Base-by-base conservation (phyloP, 2,329 filamentous ascomycete genomes). In the Trichophyton verrucosum region DNA sequence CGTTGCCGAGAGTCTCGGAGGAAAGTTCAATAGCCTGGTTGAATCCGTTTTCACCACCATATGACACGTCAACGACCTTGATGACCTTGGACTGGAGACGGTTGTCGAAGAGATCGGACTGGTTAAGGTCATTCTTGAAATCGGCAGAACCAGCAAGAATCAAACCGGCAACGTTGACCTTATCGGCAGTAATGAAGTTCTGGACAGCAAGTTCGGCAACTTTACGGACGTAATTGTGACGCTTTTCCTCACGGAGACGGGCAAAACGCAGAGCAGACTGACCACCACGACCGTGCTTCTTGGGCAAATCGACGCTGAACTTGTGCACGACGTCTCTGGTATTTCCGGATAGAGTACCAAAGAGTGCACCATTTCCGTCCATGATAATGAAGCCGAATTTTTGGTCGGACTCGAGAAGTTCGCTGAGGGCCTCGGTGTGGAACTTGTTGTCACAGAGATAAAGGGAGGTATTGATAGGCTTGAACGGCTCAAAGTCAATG, bases 371-470 rank as follows among this genome's bases (percentile, higher is more conserved):
- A 77, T 99, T 99, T 79, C 94, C 94, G 74, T 99, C 94, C 94
- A 99, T 99, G 79, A 99, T 87, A 76, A 99, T 99, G 80, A 99
- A 99, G 60, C 94, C 94, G 69, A 99, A 99, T 78, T 95, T 96
- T 78, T 97, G 94, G 75, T 99, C 94, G 17, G 92, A 96, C 78
- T 99, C 94, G 67, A 99, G 86, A 71, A 99, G 84, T 80, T 99
- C 94, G 66, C 91, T 94, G 67, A 99, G 80, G 17, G 94, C 92
- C 77, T 99, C 94, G 61, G 94, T 99, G 75, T 99, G 94, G 78
- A 99, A 99, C 74, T 99, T 99, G 82, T 99, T 99, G 85, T 99
- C 94, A 80, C 94, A 99, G 64, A 99, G 89, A 76, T 99, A 99
- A 55, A 99, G 84, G 51, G 95, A 99, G 40, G 94, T 99, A 78